Conservation (phyloP, 2,329 filamentous ascomycete genomes). For the Cladosporium cucumerinum region DNA sequence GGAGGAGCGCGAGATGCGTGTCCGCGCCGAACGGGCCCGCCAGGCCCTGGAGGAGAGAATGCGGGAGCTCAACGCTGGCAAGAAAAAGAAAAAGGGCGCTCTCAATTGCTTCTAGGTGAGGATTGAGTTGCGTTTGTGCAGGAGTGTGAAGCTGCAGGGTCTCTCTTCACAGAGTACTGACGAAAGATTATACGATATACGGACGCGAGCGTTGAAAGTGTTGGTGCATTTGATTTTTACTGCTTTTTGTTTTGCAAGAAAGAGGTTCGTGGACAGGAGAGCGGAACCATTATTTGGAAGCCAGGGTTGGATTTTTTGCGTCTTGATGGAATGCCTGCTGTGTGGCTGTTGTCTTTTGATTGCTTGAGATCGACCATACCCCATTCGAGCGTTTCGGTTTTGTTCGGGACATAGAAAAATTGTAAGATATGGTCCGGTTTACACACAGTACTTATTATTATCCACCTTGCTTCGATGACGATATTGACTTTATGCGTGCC, state of each 20-base stretch:
- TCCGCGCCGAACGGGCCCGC: constrained; percentile 83
- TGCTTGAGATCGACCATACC: constrained; percentile 8
- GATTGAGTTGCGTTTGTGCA: neutral
- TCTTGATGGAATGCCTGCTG: neutral
- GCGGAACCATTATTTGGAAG: neutral
- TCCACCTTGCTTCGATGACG: neutral
- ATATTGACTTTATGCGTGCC: neutral
- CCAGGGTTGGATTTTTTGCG: neutral
- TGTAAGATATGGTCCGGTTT: constrained; percentile 2
- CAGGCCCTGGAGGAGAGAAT: constrained; percentile 88
- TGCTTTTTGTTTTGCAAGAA: neutral
- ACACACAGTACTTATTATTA: neutral
- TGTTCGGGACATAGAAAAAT: neutral
- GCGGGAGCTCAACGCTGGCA: constrained; percentile 72
- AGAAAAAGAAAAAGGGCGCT: constrained; percentile 85
- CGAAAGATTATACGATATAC: neutral
- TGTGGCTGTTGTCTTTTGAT: neutral
- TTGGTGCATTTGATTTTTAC: neutral
- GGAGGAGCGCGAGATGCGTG: constrained; percentile 89
- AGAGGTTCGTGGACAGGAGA: neutral
- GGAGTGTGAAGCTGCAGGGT: neutral
- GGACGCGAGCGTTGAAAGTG: neutral
- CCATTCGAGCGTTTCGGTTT: constrained; percentile 5
- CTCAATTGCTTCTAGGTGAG: constrained; percentile 87
- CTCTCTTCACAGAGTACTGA: neutral